These are phyloP conservation scores for Tolypocladium endophyticum DNA, from an alignment of 2,329 filamentous ascomycete genomes.

Conservation along the genomic window DNA sequence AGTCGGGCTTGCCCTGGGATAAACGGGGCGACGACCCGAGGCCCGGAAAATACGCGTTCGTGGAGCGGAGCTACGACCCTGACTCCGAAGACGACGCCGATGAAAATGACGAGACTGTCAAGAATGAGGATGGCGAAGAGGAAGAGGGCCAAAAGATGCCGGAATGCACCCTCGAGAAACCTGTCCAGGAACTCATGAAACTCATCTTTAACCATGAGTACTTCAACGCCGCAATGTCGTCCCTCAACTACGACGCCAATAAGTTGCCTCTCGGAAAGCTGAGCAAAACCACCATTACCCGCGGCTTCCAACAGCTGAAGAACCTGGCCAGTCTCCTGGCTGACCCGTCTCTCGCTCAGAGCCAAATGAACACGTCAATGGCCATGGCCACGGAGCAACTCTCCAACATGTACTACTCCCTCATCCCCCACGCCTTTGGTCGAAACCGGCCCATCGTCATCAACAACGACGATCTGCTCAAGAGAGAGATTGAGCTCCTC, in stretches of 20 bases:
- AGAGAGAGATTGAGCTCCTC: constrained; percentile 68
- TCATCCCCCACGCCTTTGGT: constrained; percentile 75
- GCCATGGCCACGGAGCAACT: constrained; percentile 44
- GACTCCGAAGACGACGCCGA: constrained; percentile 34
- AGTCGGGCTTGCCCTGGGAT: constrained; percentile 47
- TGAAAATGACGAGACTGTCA: constrained; percentile 12
- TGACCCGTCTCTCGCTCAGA: constrained; percentile 33
- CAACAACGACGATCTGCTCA: constrained; percentile 42
- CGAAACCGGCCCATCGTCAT: constrained; percentile 64
- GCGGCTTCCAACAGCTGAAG: constrained; percentile 69
- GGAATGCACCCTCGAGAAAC: constrained; percentile 45
- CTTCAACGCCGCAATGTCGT: constrained; percentile 55
- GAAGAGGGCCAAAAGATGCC: constrained; percentile 22
- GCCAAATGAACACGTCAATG: constrained; percentile 28
- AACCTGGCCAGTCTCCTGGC: constrained; percentile 59
- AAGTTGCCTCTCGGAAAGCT: constrained; percentile 80
- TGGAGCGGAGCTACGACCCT: constrained; percentile 63
- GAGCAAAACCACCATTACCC: constrained; percentile 64
- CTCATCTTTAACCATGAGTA: constrained; percentile 75
- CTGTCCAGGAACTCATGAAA: constrained; percentile 59
- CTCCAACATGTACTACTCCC: constrained; percentile 70
- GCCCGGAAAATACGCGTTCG: constrained; percentile 64
- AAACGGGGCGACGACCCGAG: constrained; percentile 45
- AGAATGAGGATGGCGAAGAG: constrained; percentile 25
- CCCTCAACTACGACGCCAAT: constrained; percentile 60